A percentile compares a stretch with the other conserved stretches of the same genome.
phyloP scores from a whole-genome alignment of 176 grass and related monocot genomes.

The Thalia dealbata region DNA sequence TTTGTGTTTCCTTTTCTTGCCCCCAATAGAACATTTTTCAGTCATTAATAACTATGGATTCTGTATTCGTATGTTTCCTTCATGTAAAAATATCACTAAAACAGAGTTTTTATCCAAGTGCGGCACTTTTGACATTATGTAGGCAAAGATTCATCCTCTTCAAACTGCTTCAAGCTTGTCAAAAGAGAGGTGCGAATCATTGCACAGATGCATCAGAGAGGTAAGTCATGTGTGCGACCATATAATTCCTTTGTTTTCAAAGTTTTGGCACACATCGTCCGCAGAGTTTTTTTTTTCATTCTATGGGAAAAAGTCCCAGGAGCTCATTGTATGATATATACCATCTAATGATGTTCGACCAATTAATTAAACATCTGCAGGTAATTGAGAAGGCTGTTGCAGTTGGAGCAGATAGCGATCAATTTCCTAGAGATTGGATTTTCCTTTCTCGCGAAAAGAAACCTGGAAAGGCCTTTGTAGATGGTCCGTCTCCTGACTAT shows the following conservation, averaged over 20 bases:
- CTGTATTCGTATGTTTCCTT: background rate
- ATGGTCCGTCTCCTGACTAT: slow-evolving; percentile 27
- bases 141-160: slow-evolving; percentile 77
- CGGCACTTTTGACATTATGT: slow-evolving; percentile 2
- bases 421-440: slow-evolving; percentile 36
- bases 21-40: background rate
- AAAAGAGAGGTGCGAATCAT: slow-evolving; percentile 54
- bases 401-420: slow-evolving; percentile 39
- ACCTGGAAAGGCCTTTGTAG: slow-evolving; percentile 34
- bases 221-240: slow-evolving; percentile 19
- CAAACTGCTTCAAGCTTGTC: slow-evolving; percentile 64
- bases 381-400: slow-evolving; percentile 38
- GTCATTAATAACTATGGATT: background rate
- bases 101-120: background rate
- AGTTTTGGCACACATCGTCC: too few species aligned
- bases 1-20: background rate
- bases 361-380: slow-evolving; percentile 8
- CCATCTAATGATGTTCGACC: slow-evolving; percentile 2
- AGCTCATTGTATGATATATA: slow-evolving; percentile 45
- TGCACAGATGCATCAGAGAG: slow-evolving; percentile 66
- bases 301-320: slow-evolving; percentile 58
- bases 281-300: too few species aligned
- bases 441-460: slow-evolving; percentile 50
- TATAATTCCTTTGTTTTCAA: background rate
- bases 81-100: too few species aligned